Base-by-base conservation (phyloP, 768 basidiomycete genomes). In the Trametes cinnabarina region DNA sequence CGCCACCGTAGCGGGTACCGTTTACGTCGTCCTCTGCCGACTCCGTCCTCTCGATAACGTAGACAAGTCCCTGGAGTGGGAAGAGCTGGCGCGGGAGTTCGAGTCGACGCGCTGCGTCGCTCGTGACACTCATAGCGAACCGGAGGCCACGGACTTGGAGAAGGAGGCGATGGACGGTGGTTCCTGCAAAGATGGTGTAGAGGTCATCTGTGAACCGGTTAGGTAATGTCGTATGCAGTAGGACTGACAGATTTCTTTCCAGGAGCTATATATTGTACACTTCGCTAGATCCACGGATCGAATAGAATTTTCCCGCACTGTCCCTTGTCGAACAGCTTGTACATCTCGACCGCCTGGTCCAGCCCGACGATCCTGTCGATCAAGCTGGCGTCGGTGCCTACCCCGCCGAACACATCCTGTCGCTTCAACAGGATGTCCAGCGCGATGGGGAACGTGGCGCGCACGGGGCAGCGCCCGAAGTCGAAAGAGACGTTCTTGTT, bases 391-490 rank as follows among this genome's bases (percentile, higher is more conserved):
- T 77, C 73, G 28, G 78, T 73, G 4, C 90, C 89, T 0, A 90
- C 78, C n/a, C 75, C 73, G n/a, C 86, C 88, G 60, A 92, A 87
- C 1, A 91, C 76, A 63, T 90, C 87, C 66, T 86, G 87, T 30
- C 86, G 75, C 65, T 84, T 83, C 43, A 87, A 75, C 28, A 93
- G 72, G 26, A 92, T 69, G 63, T 85, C 85, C 39, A 88, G 78
- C 2, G 89, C 90, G 55, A 81, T 70, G 10, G 86, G 86, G 64
- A 92, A 85, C 81, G 91, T 83, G 0, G 89, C 83, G 14, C 87
- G 82, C 4, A 89, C 88, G 15, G 89, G 90, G 63, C 90, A 92
- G 9, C 90, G 82, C 9, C 91, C 91, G 67, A 92, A 92, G 65
- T 90, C 86, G 23, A 90, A 75, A 0, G 86, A 88, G 7, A 90